Evolutionary conservation across 1,139 yeast species (phyloP), one percentile per base, ranked within the genome.

Genomic region (Yamadazyma songkhlaensis): DNA sequence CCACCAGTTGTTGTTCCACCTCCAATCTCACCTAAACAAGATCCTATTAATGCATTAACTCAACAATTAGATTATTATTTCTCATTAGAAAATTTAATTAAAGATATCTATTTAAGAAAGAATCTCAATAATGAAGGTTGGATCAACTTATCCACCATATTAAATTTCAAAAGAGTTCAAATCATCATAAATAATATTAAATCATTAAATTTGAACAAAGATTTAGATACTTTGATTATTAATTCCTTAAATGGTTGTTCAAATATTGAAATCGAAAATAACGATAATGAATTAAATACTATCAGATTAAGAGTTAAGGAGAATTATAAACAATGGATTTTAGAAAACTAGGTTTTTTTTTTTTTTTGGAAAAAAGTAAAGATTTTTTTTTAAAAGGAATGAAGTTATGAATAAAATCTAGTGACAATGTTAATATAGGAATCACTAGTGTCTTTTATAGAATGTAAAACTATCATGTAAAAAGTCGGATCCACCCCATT

Each of bases 41-140:
- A 69, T 45, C 77, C 76, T 26, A 61, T 59, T 44, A 61, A 63
- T 48, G 76, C 76, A 32, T 70, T 67, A 56, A 72, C 72, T 21
- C 77, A 75, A 50, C 97, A 89, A 69, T 68, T 89, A 42, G 92
- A 87, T 57, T 92, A 90, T 67, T 92, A 92, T 62, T 84, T 92
- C 62, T 83, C 94, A 21, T 74, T 83, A 39, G 96, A 89, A 53
- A 92, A 92, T 63, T 73, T 92, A 60, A 73, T 86, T 51, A 84
- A 86, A 63, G 96, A 88, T 60, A 67, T 84, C 42, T 87, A 64
- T 57, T 69, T 88, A 57, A 78, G 96, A 59, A 77, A 79, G 50
- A 86, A 83, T 53, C 87, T 88, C 95, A 81, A 83, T 61, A 38
- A 48, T 11, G 72, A 79, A 43, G 96, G 96, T 24, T 82, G 82